Percentiles rank a stretch among this genome's conserved stretches.
Evolutionary conservation across 2,329 filamentous ascomycete species (phyloP).

Genomic region (Conoideocrella luteorostrata): DNA sequence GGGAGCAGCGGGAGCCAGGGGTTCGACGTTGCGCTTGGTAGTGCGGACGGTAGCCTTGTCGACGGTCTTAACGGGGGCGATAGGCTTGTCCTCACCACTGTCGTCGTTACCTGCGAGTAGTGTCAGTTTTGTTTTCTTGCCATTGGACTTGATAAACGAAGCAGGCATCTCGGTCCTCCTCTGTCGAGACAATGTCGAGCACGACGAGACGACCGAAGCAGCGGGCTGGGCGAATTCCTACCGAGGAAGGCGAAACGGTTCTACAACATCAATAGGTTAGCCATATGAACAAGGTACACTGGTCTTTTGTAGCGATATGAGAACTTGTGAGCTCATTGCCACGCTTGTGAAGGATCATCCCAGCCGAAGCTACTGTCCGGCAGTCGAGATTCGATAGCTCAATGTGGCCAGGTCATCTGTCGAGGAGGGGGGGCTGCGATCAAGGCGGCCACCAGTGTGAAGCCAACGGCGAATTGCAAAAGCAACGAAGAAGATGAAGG

Average conservation of each 20-base stretch:
- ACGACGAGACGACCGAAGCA: conserved; percentile 13
- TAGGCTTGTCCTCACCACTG: conserved; percentile 61
- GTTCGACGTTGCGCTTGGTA: conserved; percentile 78
- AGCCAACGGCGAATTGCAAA: not conserved
- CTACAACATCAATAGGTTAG: conserved; percentile 37
- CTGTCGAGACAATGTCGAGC: not conserved
- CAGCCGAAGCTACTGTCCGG: too few species aligned
- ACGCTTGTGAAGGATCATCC: too few species aligned
- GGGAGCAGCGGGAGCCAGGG: conserved; percentile 62
- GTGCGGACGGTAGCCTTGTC: conserved; percentile 74
- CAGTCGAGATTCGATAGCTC: too few species aligned
- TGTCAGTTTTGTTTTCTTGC: too few species aligned
- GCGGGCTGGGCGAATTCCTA: conserved; percentile 43
- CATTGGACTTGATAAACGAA: not conserved
- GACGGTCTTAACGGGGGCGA: conserved; percentile 79
- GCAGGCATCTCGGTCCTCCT: not conserved
- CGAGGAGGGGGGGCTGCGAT: too few species aligned
- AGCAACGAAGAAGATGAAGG: not conserved
- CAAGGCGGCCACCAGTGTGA: too few species aligned
- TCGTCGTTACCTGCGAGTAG: conserved; percentile 55
- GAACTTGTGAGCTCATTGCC: too few species aligned
- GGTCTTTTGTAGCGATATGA: not conserved
- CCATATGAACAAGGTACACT: not conserved
- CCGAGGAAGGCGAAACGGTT: conserved; percentile 98
- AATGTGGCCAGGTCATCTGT: too few species aligned